Evolutionary conservation across 352 stramenopile species (phyloP), one percentile per base, ranked within the genome.

Genomic region (Thalassiosira livingstoniorum): DNA sequence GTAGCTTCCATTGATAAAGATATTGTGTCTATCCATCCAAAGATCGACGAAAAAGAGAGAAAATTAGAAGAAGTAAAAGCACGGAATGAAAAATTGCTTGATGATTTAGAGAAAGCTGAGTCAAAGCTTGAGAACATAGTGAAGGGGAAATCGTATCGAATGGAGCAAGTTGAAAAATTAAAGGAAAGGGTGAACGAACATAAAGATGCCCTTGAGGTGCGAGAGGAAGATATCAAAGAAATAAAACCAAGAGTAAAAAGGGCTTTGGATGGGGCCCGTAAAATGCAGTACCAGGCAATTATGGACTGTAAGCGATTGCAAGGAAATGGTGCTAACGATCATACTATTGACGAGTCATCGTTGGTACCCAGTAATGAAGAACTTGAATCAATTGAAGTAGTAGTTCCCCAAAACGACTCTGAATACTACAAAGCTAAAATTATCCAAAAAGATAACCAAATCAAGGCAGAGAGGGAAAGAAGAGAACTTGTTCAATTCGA

Each of bases 51-150:
- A 61, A 45, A 78, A 0, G 84, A 80, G 31, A 51, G 29, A 18
- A 57, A 75, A 29, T n/a, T 93, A 15, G 82, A 91, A 35, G 90
- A 94, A 85, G 63, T 87, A 7, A 58, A 63, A 4, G 53, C 81
- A 23, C 65, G 91, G 51, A 93, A 92, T 66, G 69, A 86, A 37
- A 91, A 85, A 66, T 74, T 95, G 35, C n/a, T 92, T 7, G 65
- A 91, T 23, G 88, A 94, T 70, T 69, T 94, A 13, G 65, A 89
- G 15, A 47, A 81, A 34, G 82, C 85, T 13, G 81, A 91, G 57
- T 35, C 87, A 5, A 73, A 85, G 29, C 54, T 94, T 34, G 85
- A 88, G 15, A 39, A 87, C 34, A 83, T 86, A 53, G 68, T 91
- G 15, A 80, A 88, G 45, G 55, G 53, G 2, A 58, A 88, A 37